These are phyloP conservation scores for Papiliotrema nemorosa DNA, from an alignment of 1,284 basidiomycete species.

Conservation along the genomic window DNA sequence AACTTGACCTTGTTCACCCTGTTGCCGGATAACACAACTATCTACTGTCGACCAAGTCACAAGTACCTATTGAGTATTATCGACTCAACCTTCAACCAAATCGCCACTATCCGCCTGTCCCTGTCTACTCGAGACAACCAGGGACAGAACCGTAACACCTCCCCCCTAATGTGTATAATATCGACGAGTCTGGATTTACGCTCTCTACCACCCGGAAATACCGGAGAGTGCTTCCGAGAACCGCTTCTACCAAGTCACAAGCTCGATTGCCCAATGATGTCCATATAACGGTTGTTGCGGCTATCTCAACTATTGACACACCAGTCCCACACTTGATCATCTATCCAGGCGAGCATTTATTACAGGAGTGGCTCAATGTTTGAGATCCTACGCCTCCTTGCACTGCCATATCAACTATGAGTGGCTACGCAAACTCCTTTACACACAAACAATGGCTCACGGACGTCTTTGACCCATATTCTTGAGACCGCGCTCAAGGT, in stretches of 20 bases:
- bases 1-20: too few relatives aligned
- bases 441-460: constrained; percentile 5
- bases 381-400: background rate
- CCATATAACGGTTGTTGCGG: constrained; percentile 12
- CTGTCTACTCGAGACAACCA: too few relatives aligned
- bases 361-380: constrained; percentile 3
- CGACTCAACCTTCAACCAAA: too few relatives aligned
- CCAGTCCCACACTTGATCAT: constrained; percentile 13
- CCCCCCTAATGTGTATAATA: constrained; percentile 16
- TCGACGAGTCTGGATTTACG: constrained; percentile 11
- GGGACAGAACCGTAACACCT: too few relatives aligned
- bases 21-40: too few relatives aligned
- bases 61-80: too few relatives aligned
- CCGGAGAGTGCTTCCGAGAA: constrained; percentile 2
- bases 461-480: constrained; percentile 8
- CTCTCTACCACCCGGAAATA: background rate
- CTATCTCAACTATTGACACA: constrained; percentile 3
- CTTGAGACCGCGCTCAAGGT: constrained; percentile 1
- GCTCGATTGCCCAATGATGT: background rate
- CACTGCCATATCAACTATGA: background rate
- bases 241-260: background rate
- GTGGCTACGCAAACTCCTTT: constrained; percentile 4
- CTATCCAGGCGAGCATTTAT: constrained; percentile 5
- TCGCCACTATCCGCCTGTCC: too few relatives aligned
- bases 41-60: too few relatives aligned